Base-by-base conservation (phyloP, 495 filamentous ascomycete genomes). In the Thermochaetoides thermophila region DNA sequence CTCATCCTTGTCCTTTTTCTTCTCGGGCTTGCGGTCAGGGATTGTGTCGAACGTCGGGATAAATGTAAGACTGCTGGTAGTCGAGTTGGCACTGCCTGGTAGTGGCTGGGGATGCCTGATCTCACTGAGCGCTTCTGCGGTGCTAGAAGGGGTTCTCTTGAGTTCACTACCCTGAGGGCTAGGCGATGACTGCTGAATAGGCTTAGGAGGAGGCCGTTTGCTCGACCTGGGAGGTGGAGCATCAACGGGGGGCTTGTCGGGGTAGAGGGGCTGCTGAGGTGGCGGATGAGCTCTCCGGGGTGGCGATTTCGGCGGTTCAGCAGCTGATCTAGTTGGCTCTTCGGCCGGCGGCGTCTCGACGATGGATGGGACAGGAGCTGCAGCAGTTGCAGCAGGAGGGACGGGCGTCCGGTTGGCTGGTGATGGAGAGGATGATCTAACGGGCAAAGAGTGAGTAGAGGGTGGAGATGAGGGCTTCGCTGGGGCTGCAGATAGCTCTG, bases 21-120 rank as follows among this genome's bases (percentile, higher is more conserved):
- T 71, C 21, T 68, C 64, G 32, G 69, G 73, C 39, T 78, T 83
- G 36, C 81, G 76, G 0, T 81, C 78, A n/a, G n/a, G n/a, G 36
- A 82, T 74, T 2, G 64, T 46, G 17, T 45, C 40, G 31, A 83
- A 60, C 1, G 79, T 91, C 3, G 85, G 85, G 29, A 91, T 84
- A 47, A 86, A 83, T 1, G 83, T 85, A 10, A 91, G 63, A 35
- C 64, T 76, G 49, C 85, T 82, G 1, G 81, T 92, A 12, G 78
- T 69, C 0, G 40, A 44, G 11, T 67, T 75, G 26, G 60, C 73
- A 42, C 75, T 79, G 13, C 78, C 84, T 8, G 81, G 76, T 1
- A 87, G 55, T 17, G 74, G 64, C 5, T 77, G 73, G n/a, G 76
- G 69, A 34, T 68, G 62, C 11, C 63, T 61, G 9, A 80, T 71